Evolutionary conservation across 2,329 filamentous ascomycete genomes (phyloP), one percentile per base, ranked within the genome.

Genomic region (Colletotrichum euphorbiae): DNA sequence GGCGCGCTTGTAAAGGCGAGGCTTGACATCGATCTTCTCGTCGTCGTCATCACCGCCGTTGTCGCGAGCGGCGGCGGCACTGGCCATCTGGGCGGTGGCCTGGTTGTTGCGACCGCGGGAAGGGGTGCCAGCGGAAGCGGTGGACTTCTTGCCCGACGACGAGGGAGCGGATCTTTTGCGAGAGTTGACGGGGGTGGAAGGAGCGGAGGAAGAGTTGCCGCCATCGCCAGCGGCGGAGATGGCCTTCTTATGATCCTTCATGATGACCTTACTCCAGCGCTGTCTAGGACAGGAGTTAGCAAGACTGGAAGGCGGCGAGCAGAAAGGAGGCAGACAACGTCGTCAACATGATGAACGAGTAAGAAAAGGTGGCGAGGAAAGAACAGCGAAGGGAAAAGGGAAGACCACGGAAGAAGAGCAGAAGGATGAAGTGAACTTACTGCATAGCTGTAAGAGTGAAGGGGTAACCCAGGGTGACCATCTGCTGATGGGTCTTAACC

Each of bases 181-280:
- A n/a, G 64, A 43, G 40, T 42, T 3, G 12, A 17, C 15, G 8
- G 64, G 43, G n/a, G 45, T 52, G 6, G 38, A 17, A 28, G 54
- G 38, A 43, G 24, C 42, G 3, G 17, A 40, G 24, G 40, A 40
- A 24, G 42, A 21, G 13, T 19, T 5, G 38, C 36, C 19, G n/a
- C 21, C 36, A 17, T 21, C 36, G 17, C 36, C 43, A 11, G 31
- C 28, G n/a, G n/a, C n/a, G 2, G 38, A 4, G 59, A 75, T 72
- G 12, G 77, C 77, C 17, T 56, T 58, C 43, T 75, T 77, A 72
- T 79, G 80, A 6, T 78, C 73, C 42, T 74, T 77, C 69, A 80
- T 71, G 70, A 82, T 77, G 19, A 71, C 69, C 71, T 82, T 82
- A 70, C 74, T 75, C 71, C 79, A 81, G 52, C 79, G 79, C 71